Evolutionary conservation across 108 stramenopile species (phyloP).

Genomic region (Nitzschia inconspicua): DNA sequence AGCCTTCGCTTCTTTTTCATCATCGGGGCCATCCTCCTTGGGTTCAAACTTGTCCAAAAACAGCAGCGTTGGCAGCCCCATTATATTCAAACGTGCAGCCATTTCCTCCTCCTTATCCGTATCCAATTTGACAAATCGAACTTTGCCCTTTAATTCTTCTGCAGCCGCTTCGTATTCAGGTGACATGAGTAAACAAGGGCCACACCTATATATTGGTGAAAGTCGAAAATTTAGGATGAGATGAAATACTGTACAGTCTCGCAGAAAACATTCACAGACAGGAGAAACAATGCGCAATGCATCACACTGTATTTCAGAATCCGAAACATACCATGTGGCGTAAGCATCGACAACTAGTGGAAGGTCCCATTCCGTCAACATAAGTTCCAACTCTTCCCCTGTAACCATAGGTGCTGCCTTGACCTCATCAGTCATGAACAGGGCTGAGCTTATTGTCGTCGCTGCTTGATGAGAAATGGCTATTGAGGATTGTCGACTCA

Average conservation of each 20-base stretch:
- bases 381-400: constrained; percentile 75
- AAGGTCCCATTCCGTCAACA: constrained; percentile 71
- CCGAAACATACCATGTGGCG: constrained; percentile 63
- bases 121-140: constrained; percentile 81
- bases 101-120: constrained; percentile 75
- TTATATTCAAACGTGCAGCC: constrained; percentile 73
- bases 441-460: too few relatives aligned
- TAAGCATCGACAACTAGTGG: constrained; percentile 84
- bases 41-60: constrained; percentile 68
- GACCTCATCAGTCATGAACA: too few relatives aligned
- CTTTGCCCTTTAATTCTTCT: constrained; percentile 55
- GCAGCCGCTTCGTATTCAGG: constrained; percentile 87
- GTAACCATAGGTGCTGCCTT: constrained; percentile 45
- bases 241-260: too few relatives aligned
- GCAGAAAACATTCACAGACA: too few relatives aligned
- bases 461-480: too few relatives aligned
- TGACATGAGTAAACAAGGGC: constrained; percentile 75
- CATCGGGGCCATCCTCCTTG: constrained; percentile 42
- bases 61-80: constrained; percentile 77
- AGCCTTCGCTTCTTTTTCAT: constrained; percentile 51
- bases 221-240: neutral
- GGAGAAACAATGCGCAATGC: too few relatives aligned
- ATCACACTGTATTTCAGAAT: neutral
- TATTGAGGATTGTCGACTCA: too few relatives aligned
- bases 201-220: constrained; percentile 38